phyloP scores from a whole-genome alignment of 2,329 filamentous ascomycete species.

The Xylaria sp. region DNA sequence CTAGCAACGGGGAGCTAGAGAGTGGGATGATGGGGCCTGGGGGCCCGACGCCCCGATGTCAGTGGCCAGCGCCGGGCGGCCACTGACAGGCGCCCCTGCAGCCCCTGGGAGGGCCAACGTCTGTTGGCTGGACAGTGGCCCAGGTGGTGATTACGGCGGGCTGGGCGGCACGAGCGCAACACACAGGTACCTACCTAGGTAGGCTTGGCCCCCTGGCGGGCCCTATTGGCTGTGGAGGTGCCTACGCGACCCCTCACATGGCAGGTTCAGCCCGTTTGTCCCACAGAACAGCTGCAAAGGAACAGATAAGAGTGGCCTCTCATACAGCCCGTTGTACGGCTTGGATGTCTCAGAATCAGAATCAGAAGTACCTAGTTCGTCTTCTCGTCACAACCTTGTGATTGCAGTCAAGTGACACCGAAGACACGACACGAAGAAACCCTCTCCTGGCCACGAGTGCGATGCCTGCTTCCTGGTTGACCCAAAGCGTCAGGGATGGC shows the following conservation, averaged over 20 bases:
- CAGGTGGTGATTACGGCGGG: not conserved
- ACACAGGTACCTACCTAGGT: no score
- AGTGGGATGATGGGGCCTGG: constrained; percentile 12
- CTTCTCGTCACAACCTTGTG: not conserved
- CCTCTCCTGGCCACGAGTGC: not conserved
- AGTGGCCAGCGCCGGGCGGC: no score
- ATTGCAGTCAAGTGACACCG: constrained; percentile 2
- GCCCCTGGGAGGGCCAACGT: constrained; percentile 18
- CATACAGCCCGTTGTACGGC: not conserved
- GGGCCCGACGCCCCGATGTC: constrained; percentile 15
- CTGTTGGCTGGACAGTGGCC: constrained; percentile 19
- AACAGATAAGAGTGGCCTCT: constrained; percentile 17
- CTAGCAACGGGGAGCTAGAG: not conserved
- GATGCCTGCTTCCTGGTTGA: not conserved
- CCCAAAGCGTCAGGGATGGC: not conserved
- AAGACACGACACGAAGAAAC: not conserved
- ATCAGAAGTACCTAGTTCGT: not conserved
- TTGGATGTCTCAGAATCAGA: not conserved
- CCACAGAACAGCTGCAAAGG: constrained; percentile 9
- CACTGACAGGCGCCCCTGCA: not conserved
- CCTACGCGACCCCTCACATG: constrained; percentile 24
- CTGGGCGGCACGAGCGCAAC: constrained; percentile 28
- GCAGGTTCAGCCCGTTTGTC: constrained; percentile 22
- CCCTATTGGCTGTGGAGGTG: not conserved
- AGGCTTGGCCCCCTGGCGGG: constrained; percentile 17